These are phyloP conservation scores for Chlorella sp. DNA, from an alignment of 139 green algal species.

Conservation along the genomic window DNA sequence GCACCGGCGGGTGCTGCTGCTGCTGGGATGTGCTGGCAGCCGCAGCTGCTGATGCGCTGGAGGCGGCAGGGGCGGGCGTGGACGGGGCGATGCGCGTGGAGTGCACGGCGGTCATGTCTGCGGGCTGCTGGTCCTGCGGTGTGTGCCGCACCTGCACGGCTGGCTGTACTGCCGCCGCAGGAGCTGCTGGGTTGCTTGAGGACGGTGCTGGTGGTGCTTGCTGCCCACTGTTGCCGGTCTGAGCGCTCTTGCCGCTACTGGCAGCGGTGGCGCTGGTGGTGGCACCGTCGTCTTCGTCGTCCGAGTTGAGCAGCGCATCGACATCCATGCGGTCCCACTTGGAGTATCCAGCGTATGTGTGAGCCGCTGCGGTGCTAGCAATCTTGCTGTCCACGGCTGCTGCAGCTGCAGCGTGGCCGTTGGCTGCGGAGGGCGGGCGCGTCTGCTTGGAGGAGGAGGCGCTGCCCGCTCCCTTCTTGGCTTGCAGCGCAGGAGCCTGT, in stretches of 20 bases:
- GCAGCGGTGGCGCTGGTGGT: background rate
- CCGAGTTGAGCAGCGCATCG: slow-evolving; percentile 41
- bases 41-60: background rate
- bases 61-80: background rate
- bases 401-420: too few relatives aligned
- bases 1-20: slow-evolving; percentile 15
- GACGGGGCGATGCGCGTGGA: background rate
- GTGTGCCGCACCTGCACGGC: background rate
- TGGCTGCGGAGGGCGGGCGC: too few relatives aligned
- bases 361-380: slow-evolving; percentile 29
- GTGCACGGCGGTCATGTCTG: background rate
- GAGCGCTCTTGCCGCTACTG: background rate
- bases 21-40: background rate
- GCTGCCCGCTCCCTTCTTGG: background rate
- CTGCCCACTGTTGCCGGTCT: background rate
- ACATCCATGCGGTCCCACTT: slow-evolving; percentile 74
- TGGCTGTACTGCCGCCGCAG: background rate
- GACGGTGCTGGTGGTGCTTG: background rate
- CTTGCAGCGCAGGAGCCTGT: slow-evolving; percentile 15
- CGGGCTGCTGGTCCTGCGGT: background rate
- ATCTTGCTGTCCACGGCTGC: background rate
- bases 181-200: background rate
- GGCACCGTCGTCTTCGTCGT: slow-evolving; percentile 17
- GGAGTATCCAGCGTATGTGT: slow-evolving; percentile 57
- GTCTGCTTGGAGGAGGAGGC: background rate